phyloP scores from a whole-genome alignment of 306 rosid genomes.

The Lagenaria siceraria region DNA sequence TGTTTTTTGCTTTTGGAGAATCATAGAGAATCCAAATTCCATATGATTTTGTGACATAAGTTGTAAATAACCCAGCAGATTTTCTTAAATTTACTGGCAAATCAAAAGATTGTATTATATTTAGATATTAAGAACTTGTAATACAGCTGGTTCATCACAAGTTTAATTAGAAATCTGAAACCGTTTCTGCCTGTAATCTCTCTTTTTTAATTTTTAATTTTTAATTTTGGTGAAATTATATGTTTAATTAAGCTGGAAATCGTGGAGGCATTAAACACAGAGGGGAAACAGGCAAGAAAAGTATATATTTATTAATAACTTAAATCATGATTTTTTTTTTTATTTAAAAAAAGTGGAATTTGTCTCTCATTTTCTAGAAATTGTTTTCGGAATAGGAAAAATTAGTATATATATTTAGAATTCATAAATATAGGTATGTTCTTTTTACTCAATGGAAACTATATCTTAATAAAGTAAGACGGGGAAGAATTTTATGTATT shows the following conservation, averaged over 20 bases:
- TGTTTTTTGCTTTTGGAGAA: neutral
- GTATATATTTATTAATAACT: neutral
- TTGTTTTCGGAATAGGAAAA: neutral
- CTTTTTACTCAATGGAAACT: neutral
- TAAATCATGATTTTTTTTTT: too few species aligned
- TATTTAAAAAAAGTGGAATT: too few species aligned
- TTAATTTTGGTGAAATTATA: neutral
- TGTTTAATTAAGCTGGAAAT: neutral
- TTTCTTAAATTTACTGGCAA: neutral
- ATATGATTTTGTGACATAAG: neutral
- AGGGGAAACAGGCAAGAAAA: neutral
- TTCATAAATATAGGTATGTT: neutral
- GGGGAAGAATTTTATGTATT: neutral
- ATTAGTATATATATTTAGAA: neutral
- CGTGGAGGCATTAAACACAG: neutral
- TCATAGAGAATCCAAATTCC: neutral
- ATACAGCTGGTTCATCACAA: neutral
- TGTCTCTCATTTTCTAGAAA: neutral
- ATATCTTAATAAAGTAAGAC: neutral
- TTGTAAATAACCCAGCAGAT: neutral
- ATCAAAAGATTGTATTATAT: neutral
- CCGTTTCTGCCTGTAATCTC: neutral
- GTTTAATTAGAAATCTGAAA: neutral
- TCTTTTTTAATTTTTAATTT: neutral
- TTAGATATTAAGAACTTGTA: neutral